Conservation (phyloP, 805 yeast genomes). For the Wickerhamomyces subpelliculosus region DNA sequence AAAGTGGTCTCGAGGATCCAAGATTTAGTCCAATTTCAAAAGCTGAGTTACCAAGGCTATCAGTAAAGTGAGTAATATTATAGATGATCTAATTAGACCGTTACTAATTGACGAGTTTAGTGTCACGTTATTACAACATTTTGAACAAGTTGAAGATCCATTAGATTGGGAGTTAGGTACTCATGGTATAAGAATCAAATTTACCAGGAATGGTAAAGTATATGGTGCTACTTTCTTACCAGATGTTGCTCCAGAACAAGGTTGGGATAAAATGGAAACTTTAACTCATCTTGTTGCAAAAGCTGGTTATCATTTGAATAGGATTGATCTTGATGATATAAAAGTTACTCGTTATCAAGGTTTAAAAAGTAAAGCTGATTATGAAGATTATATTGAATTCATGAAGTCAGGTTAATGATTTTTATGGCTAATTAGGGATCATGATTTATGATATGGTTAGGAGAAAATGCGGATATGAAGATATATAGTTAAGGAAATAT, state of each 20-base stretch:
- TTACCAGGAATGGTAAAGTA: slow-evolving; percentile 31
- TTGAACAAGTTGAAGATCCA: slow-evolving; percentile 43
- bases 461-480: too few relatives aligned
- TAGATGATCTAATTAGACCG: too few relatives aligned
- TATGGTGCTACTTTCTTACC: slow-evolving; percentile 84
- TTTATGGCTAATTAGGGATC: too few relatives aligned
- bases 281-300: slow-evolving; percentile 63
- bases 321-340: slow-evolving; percentile 29
- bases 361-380: slow-evolving; percentile 34
- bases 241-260: slow-evolving; percentile 81
- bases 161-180: slow-evolving; percentile 75
- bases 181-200: slow-evolving; percentile 69
- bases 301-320: slow-evolving; percentile 43
- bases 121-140: slow-evolving; percentile 62
- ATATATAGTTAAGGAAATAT: too few relatives aligned
- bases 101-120: too few relatives aligned
- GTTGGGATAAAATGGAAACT: slow-evolving; percentile 72
- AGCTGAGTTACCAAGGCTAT: slow-evolving; percentile 47
- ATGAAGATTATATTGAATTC: slow-evolving; percentile 29
- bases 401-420: too few relatives aligned
- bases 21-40: slow-evolving; percentile 61
- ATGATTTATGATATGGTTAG: too few relatives aligned
- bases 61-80: too few relatives aligned
- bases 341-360: slow-evolving; percentile 53
- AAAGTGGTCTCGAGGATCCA: slow-evolving; percentile 65